Conservation (phyloP, 2,329 filamentous ascomycete genomes). For the Arachnomyces sp. region DNA sequence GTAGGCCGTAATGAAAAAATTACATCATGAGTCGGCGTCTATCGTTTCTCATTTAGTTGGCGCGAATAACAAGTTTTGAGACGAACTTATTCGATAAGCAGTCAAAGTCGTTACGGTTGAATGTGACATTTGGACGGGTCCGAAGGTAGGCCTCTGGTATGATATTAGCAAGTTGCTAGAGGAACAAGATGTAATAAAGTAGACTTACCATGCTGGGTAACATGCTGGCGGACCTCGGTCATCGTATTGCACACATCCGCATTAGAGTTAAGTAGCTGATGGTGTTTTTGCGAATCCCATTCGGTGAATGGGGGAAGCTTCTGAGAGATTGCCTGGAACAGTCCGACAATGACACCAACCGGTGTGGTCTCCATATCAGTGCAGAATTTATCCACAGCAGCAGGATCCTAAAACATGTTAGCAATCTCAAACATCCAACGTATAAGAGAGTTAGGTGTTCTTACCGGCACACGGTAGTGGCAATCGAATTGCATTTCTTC, state of each 20-base stretch:
- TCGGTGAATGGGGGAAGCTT: slow-evolving; percentile 88
- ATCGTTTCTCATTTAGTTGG: slow-evolving; percentile 54
- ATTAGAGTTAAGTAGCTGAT: slow-evolving; percentile 85
- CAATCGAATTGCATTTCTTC: slow-evolving; percentile 99
- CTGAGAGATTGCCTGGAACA: slow-evolving; percentile 97
- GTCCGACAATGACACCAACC: slow-evolving; percentile 89
- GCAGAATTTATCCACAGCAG: slow-evolving; percentile 88
- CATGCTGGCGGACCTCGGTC: slow-evolving; percentile 89
- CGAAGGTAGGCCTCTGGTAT: slow-evolving; percentile 80
- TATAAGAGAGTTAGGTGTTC: slow-evolving; percentile 8
- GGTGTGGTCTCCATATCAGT: slow-evolving; percentile 93
- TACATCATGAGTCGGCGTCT: slow-evolving; percentile 12
- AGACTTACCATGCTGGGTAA: slow-evolving; percentile 81
- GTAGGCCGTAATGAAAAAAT: slow-evolving; percentile 16
- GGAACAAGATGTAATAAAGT: background rate
- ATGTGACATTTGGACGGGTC: slow-evolving; percentile 69
- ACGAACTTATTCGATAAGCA: slow-evolving; percentile 95
- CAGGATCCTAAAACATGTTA: slow-evolving; percentile 49
- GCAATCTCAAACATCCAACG: slow-evolving; percentile 1
- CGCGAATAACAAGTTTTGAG: slow-evolving; percentile 90
- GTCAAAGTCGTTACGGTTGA: slow-evolving; percentile 89
- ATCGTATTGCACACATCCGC: slow-evolving; percentile 86
- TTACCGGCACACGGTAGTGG: slow-evolving; percentile 75
- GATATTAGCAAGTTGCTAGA: slow-evolving; percentile 9
- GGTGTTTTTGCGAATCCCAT: slow-evolving; percentile 89